Evolutionary conservation across 768 basidiomycete species (phyloP).

Genomic region (Lepiota subincarnata): DNA sequence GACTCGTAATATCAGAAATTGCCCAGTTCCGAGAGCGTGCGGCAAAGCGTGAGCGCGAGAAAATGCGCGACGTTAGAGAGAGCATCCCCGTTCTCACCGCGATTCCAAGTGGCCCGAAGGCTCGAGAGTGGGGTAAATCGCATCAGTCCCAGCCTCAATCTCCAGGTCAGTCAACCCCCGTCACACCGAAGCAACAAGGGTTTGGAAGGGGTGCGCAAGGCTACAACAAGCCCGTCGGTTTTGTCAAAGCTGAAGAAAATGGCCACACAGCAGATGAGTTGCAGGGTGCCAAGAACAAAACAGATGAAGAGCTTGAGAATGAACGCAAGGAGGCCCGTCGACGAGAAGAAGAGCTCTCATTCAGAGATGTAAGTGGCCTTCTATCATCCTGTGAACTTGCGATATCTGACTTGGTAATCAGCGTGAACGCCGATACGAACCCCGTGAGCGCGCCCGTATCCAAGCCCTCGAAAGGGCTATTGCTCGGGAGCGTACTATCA

Average conservation of each 20-base stretch:
- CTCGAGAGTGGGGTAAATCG: slow-evolving; percentile 76
- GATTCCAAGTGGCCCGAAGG: slow-evolving; percentile 70
- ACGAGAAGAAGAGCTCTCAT: slow-evolving; percentile 79
- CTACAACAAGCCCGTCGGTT: slow-evolving; percentile 76
- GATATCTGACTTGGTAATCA: slow-evolving; percentile 26
- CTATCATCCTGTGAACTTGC: neutral
- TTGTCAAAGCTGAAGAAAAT: slow-evolving; percentile 66
- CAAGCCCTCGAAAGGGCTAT: slow-evolving; percentile 72
- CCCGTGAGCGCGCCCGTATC: slow-evolving; percentile 80
- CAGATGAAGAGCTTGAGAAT: slow-evolving; percentile 86
- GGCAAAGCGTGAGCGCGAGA: slow-evolving; percentile 87
- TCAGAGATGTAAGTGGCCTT: slow-evolving; percentile 68
- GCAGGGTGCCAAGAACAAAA: slow-evolving; percentile 43
- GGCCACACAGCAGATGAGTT: slow-evolving; percentile 29
- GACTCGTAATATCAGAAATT: slow-evolving; percentile 93
- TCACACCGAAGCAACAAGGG: slow-evolving; percentile 39
- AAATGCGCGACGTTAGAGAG: slow-evolving; percentile 71
- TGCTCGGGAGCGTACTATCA: slow-evolving; percentile 62
- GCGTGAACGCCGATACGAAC: slow-evolving; percentile 94
- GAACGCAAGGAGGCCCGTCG: slow-evolving; percentile 73
- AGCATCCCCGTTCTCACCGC: slow-evolving; percentile 42
- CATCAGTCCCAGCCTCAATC: slow-evolving; percentile 27
- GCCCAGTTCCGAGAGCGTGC: slow-evolving; percentile 94
- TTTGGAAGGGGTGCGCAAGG: slow-evolving; percentile 69
- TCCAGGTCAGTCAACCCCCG: slow-evolving; percentile 20